Base-by-base conservation (phyloP, 2,329 filamentous ascomycete genomes). In the Parasarocladium wereldwijsianum region DNA sequence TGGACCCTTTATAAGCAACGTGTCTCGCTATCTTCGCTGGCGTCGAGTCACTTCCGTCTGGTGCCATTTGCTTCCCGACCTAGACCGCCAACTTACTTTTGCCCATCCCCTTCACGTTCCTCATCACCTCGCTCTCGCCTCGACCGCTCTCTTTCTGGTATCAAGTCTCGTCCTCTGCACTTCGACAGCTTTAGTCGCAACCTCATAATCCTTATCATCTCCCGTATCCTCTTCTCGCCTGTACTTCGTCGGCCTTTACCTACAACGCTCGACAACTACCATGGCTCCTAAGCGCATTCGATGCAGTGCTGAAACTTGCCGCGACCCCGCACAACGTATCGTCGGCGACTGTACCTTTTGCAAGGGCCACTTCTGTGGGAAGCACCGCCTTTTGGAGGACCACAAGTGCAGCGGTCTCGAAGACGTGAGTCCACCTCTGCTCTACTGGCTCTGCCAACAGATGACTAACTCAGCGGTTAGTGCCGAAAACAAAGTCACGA, bases 401-500 rank as follows among this genome's bases (percentile, higher is more conserved):
- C 90, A 98, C 61, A 83, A 83, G 60, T 98, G 90, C 62, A 74
- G 71, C 39, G 85, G 85, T 23, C 64, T 98, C 34, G 90, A 96
- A 64, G 82, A 93, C 59, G 74, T 78, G 62, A 62, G 74, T 52
- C 39, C 34, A 36, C 38, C 29, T 36, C 36, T 40, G 36, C 13
- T 8, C 13, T 4, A 6, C 13, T 6, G 12, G 8, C 12, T 24
- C 14, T n/a, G 10, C 23, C 12, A 13, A 24, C 14, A 12, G 14
- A 29, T 20, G 24, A 25, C 36, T 42, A 21, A 37, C 31, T 27
- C 13, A 36, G 34, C 31, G 30, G 34, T 17, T 48, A 78, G 73
- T 94, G 87, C 69, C 93, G 94, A 69, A 90, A 93, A 64, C 85
- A 93, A 55, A 87, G 83, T 27, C 84, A 93, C 57, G 84, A 92